Evolutionary conservation across 2,329 filamentous ascomycete genomes (phyloP).

Genomic region (Pestalotiopsis sp.): DNA sequence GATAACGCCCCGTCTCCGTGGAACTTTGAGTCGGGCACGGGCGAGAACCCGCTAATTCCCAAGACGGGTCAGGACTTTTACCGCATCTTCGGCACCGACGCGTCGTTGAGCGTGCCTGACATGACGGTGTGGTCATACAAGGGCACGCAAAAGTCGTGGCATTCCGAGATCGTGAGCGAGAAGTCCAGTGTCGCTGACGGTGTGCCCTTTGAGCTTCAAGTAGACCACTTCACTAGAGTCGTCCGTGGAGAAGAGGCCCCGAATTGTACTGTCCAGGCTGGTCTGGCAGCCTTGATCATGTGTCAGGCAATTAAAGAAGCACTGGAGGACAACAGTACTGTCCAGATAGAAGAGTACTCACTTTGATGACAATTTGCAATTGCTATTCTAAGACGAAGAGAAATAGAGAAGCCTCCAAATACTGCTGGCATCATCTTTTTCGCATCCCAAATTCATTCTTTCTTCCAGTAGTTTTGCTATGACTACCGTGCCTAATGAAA

Average conservation of each 20-base stretch:
- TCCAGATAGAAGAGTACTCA: constrained; percentile 21
- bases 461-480: too few relatives aligned
- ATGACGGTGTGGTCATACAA: constrained; percentile 52
- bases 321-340: constrained; percentile 34
- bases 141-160: constrained; percentile 43
- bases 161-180: constrained; percentile 35
- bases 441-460: neutral
- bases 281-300: constrained; percentile 52
- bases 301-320: constrained; percentile 50
- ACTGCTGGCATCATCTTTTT: neutral
- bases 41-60: constrained; percentile 59
- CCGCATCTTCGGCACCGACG: constrained; percentile 56
- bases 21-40: constrained; percentile 59
- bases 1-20: constrained; percentile 55
- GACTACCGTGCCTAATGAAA: too few relatives aligned
- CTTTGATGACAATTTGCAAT: constrained; percentile 3
- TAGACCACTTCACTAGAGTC: constrained; percentile 54
- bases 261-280: constrained; percentile 51
- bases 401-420: neutral
- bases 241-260: constrained; percentile 44
- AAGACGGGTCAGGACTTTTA: constrained; percentile 48
- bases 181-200: constrained; percentile 22
- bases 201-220: constrained; percentile 54
- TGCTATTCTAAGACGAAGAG: neutral
- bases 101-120: constrained; percentile 55